phyloP scores from a whole-genome alignment of 805 yeast species.

The Wickerhamiella siamensis region DNA sequence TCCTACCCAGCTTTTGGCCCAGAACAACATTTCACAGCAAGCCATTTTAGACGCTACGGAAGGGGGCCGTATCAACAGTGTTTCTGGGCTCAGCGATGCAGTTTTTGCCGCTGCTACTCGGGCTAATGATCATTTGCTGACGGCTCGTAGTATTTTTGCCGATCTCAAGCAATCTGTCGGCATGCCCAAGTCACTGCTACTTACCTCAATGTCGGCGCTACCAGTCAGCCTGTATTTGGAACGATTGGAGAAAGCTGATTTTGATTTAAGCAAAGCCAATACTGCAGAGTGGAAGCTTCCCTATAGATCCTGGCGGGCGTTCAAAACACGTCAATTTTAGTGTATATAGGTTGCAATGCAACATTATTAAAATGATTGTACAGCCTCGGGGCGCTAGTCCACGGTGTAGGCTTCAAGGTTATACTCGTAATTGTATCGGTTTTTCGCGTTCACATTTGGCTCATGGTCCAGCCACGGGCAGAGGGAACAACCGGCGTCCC shows the following conservation, averaged over 20 bases:
- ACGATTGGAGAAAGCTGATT: constrained; percentile 46
- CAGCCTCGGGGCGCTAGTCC: no score
- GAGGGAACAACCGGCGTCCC: constrained; percentile 23
- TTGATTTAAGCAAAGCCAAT: constrained; percentile 39
- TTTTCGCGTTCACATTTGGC: no score
- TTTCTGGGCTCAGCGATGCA: constrained; percentile 29
- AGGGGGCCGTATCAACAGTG: constrained; percentile 13
- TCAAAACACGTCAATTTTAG: constrained; percentile 28
- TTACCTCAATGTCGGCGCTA: constrained; percentile 53
- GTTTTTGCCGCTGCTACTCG: constrained; percentile 55
- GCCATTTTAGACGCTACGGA: constrained; percentile 34
- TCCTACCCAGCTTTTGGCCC: constrained; percentile 48
- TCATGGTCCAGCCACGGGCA: not conserved
- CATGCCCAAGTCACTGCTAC: constrained; percentile 39
- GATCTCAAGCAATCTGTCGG: constrained; percentile 27
- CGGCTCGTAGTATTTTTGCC: constrained; percentile 45
- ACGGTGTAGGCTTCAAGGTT: no score
- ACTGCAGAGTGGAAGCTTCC: constrained; percentile 53
- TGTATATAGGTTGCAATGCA: not conserved
- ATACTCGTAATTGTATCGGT: no score
- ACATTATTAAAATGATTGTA: no score
- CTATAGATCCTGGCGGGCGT: constrained; percentile 40
- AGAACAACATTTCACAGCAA: constrained; percentile 48
- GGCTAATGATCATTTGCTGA: constrained; percentile 67
- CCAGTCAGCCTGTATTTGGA: constrained; percentile 52